These are phyloP conservation scores for Trypanosoma avium DNA, from an alignment of 208 protist species.

Conservation along the genomic window DNA sequence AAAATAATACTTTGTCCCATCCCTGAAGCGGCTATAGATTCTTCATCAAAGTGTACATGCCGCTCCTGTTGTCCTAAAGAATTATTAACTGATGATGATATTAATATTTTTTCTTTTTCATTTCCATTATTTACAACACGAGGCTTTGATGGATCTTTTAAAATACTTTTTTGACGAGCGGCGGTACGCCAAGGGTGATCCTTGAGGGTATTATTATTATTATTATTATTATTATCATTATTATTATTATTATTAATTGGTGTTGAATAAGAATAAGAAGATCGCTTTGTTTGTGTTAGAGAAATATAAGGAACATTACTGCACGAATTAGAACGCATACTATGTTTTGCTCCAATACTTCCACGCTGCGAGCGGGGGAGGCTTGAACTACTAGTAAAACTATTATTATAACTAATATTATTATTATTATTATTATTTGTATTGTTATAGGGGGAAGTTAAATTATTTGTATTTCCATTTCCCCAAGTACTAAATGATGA, in stretches of 20 bases:
- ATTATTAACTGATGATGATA: too few species aligned
- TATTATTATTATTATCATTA: background rate
- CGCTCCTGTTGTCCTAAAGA: too few species aligned
- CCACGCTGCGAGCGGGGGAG: too few species aligned
- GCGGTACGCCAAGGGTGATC: slow-evolving; percentile 18
- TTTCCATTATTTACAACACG: too few species aligned
- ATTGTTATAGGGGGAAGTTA: background rate
- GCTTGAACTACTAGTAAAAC: background rate
- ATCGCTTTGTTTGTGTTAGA: too few species aligned
- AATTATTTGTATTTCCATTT: background rate
- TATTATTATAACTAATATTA: background rate
- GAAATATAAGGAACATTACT: too few species aligned
- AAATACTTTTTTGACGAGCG: slow-evolving; percentile 20
- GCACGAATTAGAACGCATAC: too few species aligned
- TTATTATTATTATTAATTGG: too few species aligned
- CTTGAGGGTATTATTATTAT: background rate
- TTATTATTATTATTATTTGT: background rate
- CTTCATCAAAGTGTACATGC: slow-evolving; percentile 43
- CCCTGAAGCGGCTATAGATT: background rate
- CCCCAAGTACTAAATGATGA: background rate
- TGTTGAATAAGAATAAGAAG: too few species aligned
- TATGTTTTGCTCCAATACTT: too few species aligned
- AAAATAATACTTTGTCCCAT: slow-evolving; percentile 5
- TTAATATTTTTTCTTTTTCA: too few species aligned
- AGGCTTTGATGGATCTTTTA: background rate